Base-by-base conservation (phyloP, 352 stramenopile genomes). In the Globisporangium perplexum region DNA sequence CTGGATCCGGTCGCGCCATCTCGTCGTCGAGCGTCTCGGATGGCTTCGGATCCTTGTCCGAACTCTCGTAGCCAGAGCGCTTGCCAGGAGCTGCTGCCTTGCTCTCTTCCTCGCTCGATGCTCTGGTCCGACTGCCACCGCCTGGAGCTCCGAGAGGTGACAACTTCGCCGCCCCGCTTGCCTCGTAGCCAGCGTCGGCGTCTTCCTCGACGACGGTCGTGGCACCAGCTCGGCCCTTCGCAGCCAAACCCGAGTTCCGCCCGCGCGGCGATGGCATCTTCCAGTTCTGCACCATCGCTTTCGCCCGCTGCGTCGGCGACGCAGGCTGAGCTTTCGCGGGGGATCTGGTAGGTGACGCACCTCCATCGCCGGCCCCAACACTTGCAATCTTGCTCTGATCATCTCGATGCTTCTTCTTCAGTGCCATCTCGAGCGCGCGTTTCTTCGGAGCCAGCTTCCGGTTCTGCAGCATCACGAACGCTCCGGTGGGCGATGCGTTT, bases 361-460 rank as follows among this genome's bases (percentile, higher is more conserved):
- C 22, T n/a, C 14, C 33, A 10, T 12, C 4, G 12, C n/a, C 18
- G 24, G 11, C 18, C 3, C 15, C 24, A 26, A 43, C 15, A 12
- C n/a, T n/a, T n/a, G n/a, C n/a, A n/a, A 31, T 42, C 48, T 45
- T 52, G n/a, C 48, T 62, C 5, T 53, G 65, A 10, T 72, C 60
- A 1, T 82, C 74, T 3, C 72, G 72, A 11, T 77, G 74, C 28
- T 85, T 86, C 50, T 81, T 86, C 68, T 89, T 89, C 30, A 88
- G 48, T 11, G 77, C 62, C 33, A 72, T 72, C 49, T 90, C 76
- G 10, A 90, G 66, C 20, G 71, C 72, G 7, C 72, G 72, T 51
- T 90, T 90, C 58, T 83, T 86, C 3, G 76, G 78, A 10, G 78
- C 80, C 18, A 88, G 42, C 55, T 78, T 83, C 8, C 78, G 72